These are phyloP conservation scores for Curvularia spicifera DNA, from an alignment of 2,329 filamentous ascomycete genomes.

Conservation along the genomic window DNA sequence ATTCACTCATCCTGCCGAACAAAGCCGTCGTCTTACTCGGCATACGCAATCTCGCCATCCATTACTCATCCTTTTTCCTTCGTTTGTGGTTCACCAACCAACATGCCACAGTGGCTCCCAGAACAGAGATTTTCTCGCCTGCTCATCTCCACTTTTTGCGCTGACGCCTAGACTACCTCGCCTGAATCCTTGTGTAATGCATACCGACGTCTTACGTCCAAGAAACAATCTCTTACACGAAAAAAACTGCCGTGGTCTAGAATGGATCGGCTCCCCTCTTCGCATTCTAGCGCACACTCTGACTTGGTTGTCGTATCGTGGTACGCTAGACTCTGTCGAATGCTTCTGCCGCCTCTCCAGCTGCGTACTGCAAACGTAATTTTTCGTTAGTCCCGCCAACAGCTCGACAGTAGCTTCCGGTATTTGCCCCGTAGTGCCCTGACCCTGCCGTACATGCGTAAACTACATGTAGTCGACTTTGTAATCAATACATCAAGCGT, in stretches of 20 bases:
- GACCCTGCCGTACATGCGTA: not conserved
- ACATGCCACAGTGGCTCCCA: not conserved
- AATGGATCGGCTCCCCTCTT: not conserved
- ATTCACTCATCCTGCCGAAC: constrained; percentile 14
- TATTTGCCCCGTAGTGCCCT: not conserved
- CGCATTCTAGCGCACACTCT: not conserved
- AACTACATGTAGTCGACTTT: not conserved
- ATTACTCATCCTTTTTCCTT: not conserved
- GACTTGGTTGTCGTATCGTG: not conserved
- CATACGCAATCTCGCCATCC: not conserved
- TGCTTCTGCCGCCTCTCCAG: not conserved
- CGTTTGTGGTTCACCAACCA: not conserved
- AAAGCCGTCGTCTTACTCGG: constrained; percentile 15
- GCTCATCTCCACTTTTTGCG: not conserved
- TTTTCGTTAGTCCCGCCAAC: not conserved
- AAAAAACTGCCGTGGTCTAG: not conserved
- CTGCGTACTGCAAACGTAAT: not conserved
- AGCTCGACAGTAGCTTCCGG: not conserved
- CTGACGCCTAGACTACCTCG: not conserved
- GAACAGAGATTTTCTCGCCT: not conserved
- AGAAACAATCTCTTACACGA: not conserved
- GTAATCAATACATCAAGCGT: not conserved
- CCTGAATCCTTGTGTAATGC: not conserved
- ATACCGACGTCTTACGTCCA: not conserved
- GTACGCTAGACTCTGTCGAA: not conserved